Conservation (phyloP, 2,329 filamentous ascomycete genomes). For the Aureobasidium musti region DNA sequence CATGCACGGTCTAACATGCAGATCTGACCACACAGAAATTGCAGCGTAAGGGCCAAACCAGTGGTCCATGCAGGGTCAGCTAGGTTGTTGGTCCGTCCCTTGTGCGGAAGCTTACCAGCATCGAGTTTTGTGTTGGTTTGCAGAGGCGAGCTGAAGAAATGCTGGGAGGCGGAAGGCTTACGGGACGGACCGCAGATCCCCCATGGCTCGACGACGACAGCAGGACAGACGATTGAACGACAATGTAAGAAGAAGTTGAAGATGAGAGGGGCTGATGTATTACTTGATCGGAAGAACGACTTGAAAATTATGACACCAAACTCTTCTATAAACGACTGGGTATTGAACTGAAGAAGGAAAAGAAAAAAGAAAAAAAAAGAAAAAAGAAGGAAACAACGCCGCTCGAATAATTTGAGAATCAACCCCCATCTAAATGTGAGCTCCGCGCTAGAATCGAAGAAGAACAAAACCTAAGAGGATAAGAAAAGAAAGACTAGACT, state of each 20-base stretch:
- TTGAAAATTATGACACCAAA: not conserved
- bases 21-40: no score
- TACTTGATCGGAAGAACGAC: not conserved
- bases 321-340: conserved; percentile 14
- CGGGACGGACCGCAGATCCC: not conserved
- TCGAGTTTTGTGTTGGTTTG: not conserved
- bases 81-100: not conserved
- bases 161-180: not conserved
- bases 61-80: not conserved
- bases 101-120: not conserved
- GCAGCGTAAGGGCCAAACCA: not conserved
- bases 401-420: not conserved
- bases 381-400: not conserved
- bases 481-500: not conserved
- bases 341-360: not conserved
- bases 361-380: not conserved
- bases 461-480: not conserved
- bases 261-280: no score
- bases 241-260: not conserved
- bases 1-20: no score
- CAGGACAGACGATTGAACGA: not conserved
- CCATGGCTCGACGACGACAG: conserved; percentile 1
- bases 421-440: not conserved
- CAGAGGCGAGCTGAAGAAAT: conserved; percentile 4
- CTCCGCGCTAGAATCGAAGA: not conserved